Base-by-base conservation (phyloP, 192 early-diverging fungal species). In the Coemansia sp. region DNA sequence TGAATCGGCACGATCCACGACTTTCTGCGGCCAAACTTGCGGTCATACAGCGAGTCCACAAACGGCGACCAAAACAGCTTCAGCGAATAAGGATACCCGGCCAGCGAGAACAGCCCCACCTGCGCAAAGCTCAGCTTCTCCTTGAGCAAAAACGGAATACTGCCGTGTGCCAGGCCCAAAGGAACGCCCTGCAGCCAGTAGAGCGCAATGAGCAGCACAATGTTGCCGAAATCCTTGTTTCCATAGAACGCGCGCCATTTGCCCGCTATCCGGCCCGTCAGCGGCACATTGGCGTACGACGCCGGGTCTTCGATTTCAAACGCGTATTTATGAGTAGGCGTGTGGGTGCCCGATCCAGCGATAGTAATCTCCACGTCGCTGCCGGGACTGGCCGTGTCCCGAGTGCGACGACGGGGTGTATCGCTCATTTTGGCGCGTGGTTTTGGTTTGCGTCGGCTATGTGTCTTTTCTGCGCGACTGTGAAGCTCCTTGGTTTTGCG, bases 1-100 rank as follows among this genome's bases (percentile, higher is more conserved):
- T 99, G 97, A 59, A 99, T 97, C 19, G 97, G 97, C n/a, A 97
- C 85, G 42, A 99, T 97, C 97, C 97, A 99, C 47, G 89, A 90
- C 73, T 99, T 99, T 67, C 97, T 76, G 12, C 95, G 84, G 18
- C 97, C 97, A 58, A 99, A 64, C 28, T 71, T 76, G 46, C 87
- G 87, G 54, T 83, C 85, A 60, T 90, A 99, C 53, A 91, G 65
- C 3, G 93, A 89, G 66, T 99, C 97, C 4, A 99, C 94, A 40
- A 98, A 89, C 5, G 96, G 96, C 12, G 95, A 97, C 96, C 96
- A 98, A 33, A 98, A 81, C 24, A 98, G 87, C 82, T 99, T 99
- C 40, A 99, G 87, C 33, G 92, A 95, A 71, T 99, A 99, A 12
- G 97, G 97, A 76, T 95, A 99, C 9, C 89, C 89, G 6, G 95